Percentiles rank a stretch among this genome's conserved stretches.
Conservation (phyloP, 495 filamentous ascomycete species). For the Tuber aestivum region DNA sequence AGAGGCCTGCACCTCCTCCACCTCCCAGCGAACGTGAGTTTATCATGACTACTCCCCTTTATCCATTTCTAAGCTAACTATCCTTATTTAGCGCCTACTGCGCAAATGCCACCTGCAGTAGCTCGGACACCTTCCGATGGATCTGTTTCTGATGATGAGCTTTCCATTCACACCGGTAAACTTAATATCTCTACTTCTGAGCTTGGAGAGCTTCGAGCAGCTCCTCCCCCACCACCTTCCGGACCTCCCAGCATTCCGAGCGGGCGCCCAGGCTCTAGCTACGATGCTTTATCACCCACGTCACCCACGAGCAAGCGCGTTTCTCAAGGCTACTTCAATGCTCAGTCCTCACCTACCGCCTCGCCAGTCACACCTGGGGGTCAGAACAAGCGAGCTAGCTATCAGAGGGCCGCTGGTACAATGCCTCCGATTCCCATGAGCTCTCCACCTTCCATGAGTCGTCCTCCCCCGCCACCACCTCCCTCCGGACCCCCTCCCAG, state of each 20-base stretch:
- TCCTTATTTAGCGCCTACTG: slow-evolving; percentile 47
- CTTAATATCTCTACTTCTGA: slow-evolving; percentile 45
- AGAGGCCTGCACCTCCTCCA: slow-evolving; percentile 62
- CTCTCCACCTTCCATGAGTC: slow-evolving; percentile 45
- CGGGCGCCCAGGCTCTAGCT: slow-evolving; percentile 46
- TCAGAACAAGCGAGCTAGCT: slow-evolving; percentile 49
- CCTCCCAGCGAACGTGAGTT: slow-evolving; percentile 63
- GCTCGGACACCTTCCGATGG: slow-evolving; percentile 65
- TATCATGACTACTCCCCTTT: slow-evolving; percentile 10
- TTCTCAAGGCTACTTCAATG: slow-evolving; percentile 48
- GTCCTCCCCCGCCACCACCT: slow-evolving; percentile 51
- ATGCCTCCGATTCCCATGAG: slow-evolving; percentile 47
- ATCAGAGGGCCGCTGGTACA: slow-evolving; percentile 45
- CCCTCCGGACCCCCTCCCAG: slow-evolving; percentile 72
- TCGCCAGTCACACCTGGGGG: slow-evolving; percentile 48
- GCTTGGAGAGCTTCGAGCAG: slow-evolving; percentile 35
- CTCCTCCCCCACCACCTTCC: slow-evolving; percentile 49
- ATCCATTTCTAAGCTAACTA: slow-evolving; percentile 24
- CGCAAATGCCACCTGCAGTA: slow-evolving; percentile 49
- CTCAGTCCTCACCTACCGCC: slow-evolving; percentile 49
- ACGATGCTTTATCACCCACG: slow-evolving; percentile 49
- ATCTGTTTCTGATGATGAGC: slow-evolving; percentile 89
- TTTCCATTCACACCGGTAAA: slow-evolving; percentile 59
- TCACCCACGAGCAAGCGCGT: slow-evolving; percentile 50
- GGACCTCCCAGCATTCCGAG: slow-evolving; percentile 49